Evolutionary conservation across 176 grass and related monocot genomes (phyloP).

Genomic region (Themeda triandra): DNA sequence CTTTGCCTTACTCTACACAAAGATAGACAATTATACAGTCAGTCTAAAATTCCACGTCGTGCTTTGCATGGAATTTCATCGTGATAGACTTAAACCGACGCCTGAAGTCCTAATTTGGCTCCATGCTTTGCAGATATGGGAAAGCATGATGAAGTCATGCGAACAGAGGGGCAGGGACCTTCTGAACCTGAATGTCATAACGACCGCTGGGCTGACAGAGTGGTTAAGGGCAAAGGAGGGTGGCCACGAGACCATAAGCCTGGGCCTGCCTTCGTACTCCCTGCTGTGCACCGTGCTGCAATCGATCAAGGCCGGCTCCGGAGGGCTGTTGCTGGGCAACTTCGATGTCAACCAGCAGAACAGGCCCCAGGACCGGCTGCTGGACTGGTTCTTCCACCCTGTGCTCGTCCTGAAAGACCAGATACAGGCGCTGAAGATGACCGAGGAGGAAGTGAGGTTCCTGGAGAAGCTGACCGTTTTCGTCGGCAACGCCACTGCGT

Average conservation of each 20-base stretch:
- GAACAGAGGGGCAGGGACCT: conserved; percentile 65
- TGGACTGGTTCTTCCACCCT: conserved; percentile 93
- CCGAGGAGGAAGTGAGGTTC: conserved; percentile 63
- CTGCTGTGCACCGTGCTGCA: conserved; percentile 50
- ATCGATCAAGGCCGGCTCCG: conserved; percentile 57
- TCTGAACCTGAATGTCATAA: conserved; percentile 66
- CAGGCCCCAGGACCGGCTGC: conserved; percentile 65
- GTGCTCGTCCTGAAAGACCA: conserved; percentile 81
- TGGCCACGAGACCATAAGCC: conserved; percentile 52
- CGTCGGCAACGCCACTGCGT: conserved; percentile 31
- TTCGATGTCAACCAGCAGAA: conserved; percentile 65
- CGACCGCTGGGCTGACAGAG: conserved; percentile 41
- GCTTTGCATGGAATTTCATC: not conserved
- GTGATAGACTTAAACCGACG: not conserved
- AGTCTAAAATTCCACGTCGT: not conserved
- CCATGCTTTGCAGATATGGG: conserved; percentile 56
- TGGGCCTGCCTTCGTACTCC: conserved; percentile 66
- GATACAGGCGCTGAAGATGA: conserved; percentile 61
- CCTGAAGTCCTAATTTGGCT: conserved; percentile 14
- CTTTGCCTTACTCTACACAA: not conserved
- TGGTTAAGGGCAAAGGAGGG: conserved; percentile 66
- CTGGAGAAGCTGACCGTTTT: conserved; percentile 62
- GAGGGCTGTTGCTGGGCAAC: conserved; percentile 52
- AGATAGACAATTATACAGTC: not conserved
- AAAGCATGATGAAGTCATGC: conserved; percentile 62